Evolutionary conservation across 257 asterid species (phyloP).

Genomic region (Ballota nigra): DNA sequence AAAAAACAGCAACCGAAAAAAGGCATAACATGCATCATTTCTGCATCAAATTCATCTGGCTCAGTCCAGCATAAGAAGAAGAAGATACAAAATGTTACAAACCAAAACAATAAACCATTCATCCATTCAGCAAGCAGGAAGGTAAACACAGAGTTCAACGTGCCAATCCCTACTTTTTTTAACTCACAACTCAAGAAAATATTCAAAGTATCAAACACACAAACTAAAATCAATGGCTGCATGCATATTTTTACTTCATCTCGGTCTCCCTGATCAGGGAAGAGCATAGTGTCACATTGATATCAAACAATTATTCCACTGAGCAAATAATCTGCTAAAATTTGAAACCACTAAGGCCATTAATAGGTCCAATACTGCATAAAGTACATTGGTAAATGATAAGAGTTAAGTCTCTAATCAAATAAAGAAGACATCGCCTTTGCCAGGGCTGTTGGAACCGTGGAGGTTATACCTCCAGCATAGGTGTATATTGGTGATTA

Average conservation of each 20-base stretch:
- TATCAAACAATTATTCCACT: neutral
- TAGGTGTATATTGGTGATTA: neutral
- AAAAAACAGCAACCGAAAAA: neutral
- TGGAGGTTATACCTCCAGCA: neutral
- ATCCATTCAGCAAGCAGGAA: slow-evolving; percentile 4
- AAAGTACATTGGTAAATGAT: neutral
- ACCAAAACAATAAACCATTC: neutral
- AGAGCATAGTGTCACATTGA: neutral
- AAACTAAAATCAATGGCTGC: slow-evolving; percentile 2
- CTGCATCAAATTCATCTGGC: too few relatives aligned
- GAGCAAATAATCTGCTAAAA: neutral
- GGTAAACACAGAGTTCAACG: slow-evolving; percentile 3
- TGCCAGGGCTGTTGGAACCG: neutral
- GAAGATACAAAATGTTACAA: neutral
- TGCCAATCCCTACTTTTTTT: neutral
- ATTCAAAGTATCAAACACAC: slow-evolving; percentile 8
- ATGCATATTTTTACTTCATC: neutral
- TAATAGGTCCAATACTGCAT: neutral
- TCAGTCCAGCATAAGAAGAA: neutral
- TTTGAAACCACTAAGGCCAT: neutral
- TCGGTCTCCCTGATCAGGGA: neutral
- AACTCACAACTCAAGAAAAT: neutral
- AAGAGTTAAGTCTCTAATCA: neutral
- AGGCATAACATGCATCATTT: neutral
- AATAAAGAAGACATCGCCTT: neutral